phyloP scores from a whole-genome alignment of 2,329 filamentous ascomycete genomes.

The Neonectria hederae region DNA sequence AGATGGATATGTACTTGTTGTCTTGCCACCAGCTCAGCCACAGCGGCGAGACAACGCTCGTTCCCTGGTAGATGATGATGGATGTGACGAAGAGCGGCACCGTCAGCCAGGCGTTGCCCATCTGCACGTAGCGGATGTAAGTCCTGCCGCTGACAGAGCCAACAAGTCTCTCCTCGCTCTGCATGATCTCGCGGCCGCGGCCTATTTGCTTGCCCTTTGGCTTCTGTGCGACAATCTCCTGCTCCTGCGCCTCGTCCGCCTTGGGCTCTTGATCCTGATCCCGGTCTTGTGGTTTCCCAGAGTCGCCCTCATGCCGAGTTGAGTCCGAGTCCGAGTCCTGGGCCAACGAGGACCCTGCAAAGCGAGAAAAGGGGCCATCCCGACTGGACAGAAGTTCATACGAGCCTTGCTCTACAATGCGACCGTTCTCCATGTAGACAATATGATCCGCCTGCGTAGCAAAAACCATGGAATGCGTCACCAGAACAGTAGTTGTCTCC shows the following conservation, averaged over 20 bases:
- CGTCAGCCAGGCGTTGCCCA: constrained; percentile 66
- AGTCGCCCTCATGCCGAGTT: neutral
- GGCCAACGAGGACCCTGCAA: neutral
- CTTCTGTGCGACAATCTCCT: neutral
- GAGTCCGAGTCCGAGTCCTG: neutral
- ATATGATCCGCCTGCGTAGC: constrained; percentile 72
- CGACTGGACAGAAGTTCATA: neutral
- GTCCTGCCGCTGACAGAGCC: constrained; percentile 69
- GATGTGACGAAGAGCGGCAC: constrained; percentile 61
- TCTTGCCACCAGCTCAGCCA: constrained; percentile 70
- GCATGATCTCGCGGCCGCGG: constrained; percentile 54
- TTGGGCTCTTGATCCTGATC: neutral
- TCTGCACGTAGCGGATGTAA: constrained; percentile 70
- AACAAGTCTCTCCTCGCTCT: constrained; percentile 66
- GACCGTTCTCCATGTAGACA: constrained; percentile 73
- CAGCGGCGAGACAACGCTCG: constrained; percentile 70
- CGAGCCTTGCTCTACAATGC: constrained; percentile 66
- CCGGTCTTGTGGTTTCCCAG: neutral
- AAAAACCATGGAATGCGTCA: constrained; percentile 61
- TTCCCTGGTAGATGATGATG: constrained; percentile 66
- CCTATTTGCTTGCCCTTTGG: neutral
- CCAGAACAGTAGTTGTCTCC: constrained; percentile 35
- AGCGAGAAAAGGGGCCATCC: constrained; percentile 52
- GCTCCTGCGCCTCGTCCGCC: neutral
- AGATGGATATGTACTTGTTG: constrained; percentile 54